Evolutionary conservation across 2,329 filamentous ascomycete genomes (phyloP), one percentile per base, ranked within the genome.

Genomic region (Podosphaera fusca): DNA sequence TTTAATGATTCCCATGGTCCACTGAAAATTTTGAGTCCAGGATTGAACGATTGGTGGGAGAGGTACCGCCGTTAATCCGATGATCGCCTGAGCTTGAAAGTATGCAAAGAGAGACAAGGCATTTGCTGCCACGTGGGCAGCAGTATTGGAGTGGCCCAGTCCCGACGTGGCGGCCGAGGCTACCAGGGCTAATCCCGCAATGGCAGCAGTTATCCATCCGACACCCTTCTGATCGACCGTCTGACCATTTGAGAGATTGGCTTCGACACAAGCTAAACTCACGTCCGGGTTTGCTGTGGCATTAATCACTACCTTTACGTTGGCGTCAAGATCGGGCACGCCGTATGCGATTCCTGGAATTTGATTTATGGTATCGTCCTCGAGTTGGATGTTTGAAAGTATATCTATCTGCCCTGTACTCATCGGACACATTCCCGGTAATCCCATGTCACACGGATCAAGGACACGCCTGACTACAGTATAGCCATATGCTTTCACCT

Each of bases 1-100:
- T 55, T 79, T 79, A 65, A 96, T 94, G 64, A 96, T 88, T 64
- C 90, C 90, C 87, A 96, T 92, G 66, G 84, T 94, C 90, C 90
- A 96, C 68, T 94, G 85, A 72, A 96, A 95, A 71, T 95, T 90
- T 71, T 95, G 89, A 1, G 89, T 95, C 90, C 90, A 96, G 0
- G 89, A 78, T 65, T 85, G 78, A 56, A 94, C 90, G 60, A 95
- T 85, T 0, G 90, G 90, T 8, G 90, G 90, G 56, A 95, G 77
- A 51, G 76, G 75, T 12, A 95, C 83, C 29, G 84, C 79, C 56
- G 83, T 86, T 70, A 95, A 82, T 61, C 89, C 89, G 64, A 95
- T 75, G 70, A 95, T 87, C 33, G 90, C 89, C 70, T 95, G 89
- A 3, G 87, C 81, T 71, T 96, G 90, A 76, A 95, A 95, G 71